phyloP scores from a whole-genome alignment of 2,329 filamentous ascomycete genomes.

The Myriangium duriaei region DNA sequence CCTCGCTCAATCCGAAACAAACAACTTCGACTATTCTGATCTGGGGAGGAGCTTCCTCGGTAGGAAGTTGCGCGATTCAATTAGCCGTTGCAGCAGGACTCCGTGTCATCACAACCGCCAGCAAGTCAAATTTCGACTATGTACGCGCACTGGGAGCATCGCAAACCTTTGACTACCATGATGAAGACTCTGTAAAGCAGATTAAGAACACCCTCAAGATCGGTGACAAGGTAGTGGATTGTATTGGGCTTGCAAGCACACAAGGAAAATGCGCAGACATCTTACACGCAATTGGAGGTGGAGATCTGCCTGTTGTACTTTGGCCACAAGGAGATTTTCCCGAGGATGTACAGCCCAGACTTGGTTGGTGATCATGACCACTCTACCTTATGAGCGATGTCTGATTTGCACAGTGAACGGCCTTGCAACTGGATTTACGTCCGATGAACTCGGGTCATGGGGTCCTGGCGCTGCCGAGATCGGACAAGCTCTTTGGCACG shows the following conservation, averaged over 20 bases:
- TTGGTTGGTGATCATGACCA: not conserved
- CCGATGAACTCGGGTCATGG: not conserved
- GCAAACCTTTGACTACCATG: conserved; percentile 24
- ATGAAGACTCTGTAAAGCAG: not conserved
- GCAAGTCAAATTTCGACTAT: conserved; percentile 22
- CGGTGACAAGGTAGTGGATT: not conserved
- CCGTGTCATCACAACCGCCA: conserved; percentile 23
- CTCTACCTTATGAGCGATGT: no score
- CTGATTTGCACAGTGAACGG: not conserved
- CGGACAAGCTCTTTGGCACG: not conserved
- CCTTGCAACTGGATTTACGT: not conserved
- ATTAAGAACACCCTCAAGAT: not conserved
- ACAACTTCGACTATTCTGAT: conserved; percentile 27
- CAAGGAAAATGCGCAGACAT: not conserved
- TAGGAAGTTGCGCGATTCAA: conserved; percentile 23
- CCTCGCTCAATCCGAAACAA: conserved; percentile 22
- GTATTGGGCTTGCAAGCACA: not conserved
- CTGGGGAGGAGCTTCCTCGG: conserved; percentile 26
- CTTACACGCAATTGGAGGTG: not conserved
- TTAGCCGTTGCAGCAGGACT: conserved; percentile 25
- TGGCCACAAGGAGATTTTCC: conserved; percentile 30
- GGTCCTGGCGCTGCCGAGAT: conserved; percentile 1
- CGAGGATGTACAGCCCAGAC: conserved; percentile 19
- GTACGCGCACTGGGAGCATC: conserved; percentile 20
- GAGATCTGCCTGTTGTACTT: conserved; percentile 16